A percentile compares a stretch with the other conserved stretches of the same genome.
Conservation (phyloP, 179 eudicot species). For the Gypsophila paniculata region DNA sequence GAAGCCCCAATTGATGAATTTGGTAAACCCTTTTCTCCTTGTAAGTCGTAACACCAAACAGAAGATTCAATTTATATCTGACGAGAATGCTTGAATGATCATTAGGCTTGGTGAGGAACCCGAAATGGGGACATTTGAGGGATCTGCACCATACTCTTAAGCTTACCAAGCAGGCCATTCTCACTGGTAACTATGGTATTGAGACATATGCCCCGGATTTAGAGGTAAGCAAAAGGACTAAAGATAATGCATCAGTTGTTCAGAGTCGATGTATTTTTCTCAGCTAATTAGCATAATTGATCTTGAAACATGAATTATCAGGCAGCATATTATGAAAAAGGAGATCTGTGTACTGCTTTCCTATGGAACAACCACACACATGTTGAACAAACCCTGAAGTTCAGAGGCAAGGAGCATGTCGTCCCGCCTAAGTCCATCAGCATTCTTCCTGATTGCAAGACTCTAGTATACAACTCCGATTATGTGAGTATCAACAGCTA, state of each 20-base stretch:
- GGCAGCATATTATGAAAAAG: conserved; percentile 54
- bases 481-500: conserved; percentile 25
- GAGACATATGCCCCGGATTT: conserved; percentile 24
- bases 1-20: conserved; percentile 95
- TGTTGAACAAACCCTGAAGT: conserved; percentile 28
- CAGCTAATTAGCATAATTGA: not conserved
- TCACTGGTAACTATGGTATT: conserved; percentile 39
- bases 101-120: conserved; percentile 64
- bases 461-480: conserved; percentile 43
- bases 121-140: conserved; percentile 75
- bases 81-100: not conserved
- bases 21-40: conserved; percentile 39
- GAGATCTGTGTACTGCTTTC: conserved; percentile 71
- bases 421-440: conserved; percentile 71
- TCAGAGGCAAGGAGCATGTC: conserved; percentile 41
- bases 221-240: conserved; percentile 40
- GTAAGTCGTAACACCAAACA: not conserved
- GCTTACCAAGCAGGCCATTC: conserved; percentile 50
- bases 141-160: conserved; percentile 66
- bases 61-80: not conserved
- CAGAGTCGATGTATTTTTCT: not conserved
- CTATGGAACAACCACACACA: conserved; percentile 55
- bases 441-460: conserved; percentile 90
- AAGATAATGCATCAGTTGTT: not conserved
- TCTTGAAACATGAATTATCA: conserved; percentile 26